Conservation (phyloP, 2,329 filamentous ascomycete genomes). For the Nannizziopsis arthrosporioides region DNA sequence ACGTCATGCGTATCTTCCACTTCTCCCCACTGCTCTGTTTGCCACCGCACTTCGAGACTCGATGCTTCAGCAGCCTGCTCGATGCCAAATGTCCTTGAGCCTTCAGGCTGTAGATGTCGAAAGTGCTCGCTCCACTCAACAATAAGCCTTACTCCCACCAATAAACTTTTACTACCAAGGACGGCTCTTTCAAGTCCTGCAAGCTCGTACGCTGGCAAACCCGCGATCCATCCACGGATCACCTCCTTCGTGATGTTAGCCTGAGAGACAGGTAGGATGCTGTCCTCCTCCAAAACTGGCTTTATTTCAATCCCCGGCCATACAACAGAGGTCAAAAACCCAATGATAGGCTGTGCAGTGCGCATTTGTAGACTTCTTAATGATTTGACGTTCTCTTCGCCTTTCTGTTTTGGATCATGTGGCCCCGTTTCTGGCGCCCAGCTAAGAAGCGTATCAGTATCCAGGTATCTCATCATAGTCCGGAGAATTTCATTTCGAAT, state of each 20-base stretch:
- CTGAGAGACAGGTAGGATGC: conserved; percentile 66
- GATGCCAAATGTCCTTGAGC: conserved; percentile 52
- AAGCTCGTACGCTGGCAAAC: conserved; percentile 65
- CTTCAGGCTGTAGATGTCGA: conserved; percentile 38
- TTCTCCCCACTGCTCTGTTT: conserved; percentile 85
- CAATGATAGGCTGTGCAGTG: conserved; percentile 58
- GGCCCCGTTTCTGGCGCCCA: conserved; percentile 56
- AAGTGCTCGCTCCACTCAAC: conserved; percentile 78
- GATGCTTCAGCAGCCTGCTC: conserved; percentile 69
- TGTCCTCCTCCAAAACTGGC: conserved; percentile 67
- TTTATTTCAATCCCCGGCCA: conserved; percentile 74
- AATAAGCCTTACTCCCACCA: conserved; percentile 64
- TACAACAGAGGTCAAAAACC: conserved; percentile 57
- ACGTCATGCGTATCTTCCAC: conserved; percentile 98
- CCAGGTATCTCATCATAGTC: conserved; percentile 70
- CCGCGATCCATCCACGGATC: conserved; percentile 63
- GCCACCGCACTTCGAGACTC: conserved; percentile 79
- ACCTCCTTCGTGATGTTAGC: conserved; percentile 62
- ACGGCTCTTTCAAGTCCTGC: conserved; percentile 75
- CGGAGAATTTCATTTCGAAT: conserved; percentile 54
- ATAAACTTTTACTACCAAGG: conserved; percentile 74
- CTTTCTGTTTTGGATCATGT: conserved; percentile 37
- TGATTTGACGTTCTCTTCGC: conserved; percentile 32
- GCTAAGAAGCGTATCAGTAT: conserved; percentile 86
- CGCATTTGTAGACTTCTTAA: conserved; percentile 62